Evolutionary conservation across 306 rosid species (phyloP), one percentile per base, ranked within the genome.

Genomic region (Medicago ruthenica): DNA sequence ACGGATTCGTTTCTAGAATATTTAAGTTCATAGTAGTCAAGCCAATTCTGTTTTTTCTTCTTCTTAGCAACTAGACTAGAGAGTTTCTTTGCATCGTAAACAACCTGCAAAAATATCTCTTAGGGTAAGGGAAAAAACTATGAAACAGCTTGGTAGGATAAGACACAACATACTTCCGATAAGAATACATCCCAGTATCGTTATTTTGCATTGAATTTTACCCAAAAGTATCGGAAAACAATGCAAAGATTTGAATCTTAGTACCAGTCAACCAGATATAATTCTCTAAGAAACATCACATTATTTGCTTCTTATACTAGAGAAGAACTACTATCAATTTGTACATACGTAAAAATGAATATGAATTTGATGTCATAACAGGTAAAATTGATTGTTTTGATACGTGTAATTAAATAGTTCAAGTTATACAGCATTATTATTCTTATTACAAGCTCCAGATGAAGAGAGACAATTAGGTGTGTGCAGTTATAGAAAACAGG

Each of bases 41-140:
- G 97, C 99, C 99, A 92, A 81, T 95, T 95, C 87, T 83, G 89
- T 61, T 17, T 41, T 64, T 83, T 95, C 78, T 89, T 90, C 93
- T 89, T 92, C 89, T 90, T 84, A 65, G 91, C 60, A 48, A 92
- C 97, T 69, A 92, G 84, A 71, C 75, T 39, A 39, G 97, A 92
- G 77, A 92, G 97, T 64, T 89, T 87, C 74, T 80, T 95, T 60
- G 99, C 97, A 85, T 95, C 48, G 72, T 89, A 89, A 81, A 95
- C 92, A 48, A 89, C 91, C 99, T 95, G 96, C 81, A 82, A 40
- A 70, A 66, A 78, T 68, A 47, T 5, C 65, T 41, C 68, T 11
- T 13, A 67, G 71, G 66, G 61, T 40, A 84, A 79, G n/a, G 16
- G 53, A 36, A 4, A 47, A 63, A 4, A 65, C 11, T 48, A 20